A percentile compares a stretch with the other conserved stretches of the same genome.
phyloP scores from a whole-genome alignment of 192 early-diverging fungal genomes.

The Gamsiella multidivaricata region DNA sequence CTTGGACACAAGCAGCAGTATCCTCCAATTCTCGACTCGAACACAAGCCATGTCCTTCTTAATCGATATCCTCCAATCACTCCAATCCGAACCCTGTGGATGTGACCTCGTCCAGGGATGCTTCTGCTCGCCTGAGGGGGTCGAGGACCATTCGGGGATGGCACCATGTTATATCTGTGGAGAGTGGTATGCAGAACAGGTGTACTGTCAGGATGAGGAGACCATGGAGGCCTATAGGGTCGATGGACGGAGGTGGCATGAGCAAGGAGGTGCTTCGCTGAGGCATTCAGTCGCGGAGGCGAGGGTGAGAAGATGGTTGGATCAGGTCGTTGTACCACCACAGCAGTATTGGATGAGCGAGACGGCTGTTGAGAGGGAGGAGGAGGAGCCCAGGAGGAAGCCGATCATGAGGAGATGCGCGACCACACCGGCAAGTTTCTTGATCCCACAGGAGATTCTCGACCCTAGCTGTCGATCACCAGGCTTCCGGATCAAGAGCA shows the following conservation, averaged over 20 bases:
- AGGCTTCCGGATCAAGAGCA: slow-evolving; percentile 40
- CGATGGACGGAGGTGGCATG: slow-evolving; percentile 43
- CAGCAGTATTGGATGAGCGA: too few relatives aligned
- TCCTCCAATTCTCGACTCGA: slow-evolving; percentile 39
- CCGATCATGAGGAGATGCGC: neutral
- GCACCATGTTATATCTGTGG: slow-evolving; percentile 51
- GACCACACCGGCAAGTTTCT: slow-evolving; percentile 12
- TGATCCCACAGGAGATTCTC: slow-evolving; percentile 49
- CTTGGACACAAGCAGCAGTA: neutral
- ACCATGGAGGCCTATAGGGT: slow-evolving; percentile 12
- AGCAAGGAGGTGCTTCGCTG: slow-evolving; percentile 20
- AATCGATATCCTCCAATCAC: slow-evolving; percentile 30
- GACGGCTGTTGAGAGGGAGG: neutral
- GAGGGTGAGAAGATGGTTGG: slow-evolving; percentile 34
- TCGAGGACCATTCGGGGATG: slow-evolving; percentile 36
- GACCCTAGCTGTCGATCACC: slow-evolving; percentile 37
- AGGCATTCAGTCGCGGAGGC: slow-evolving; percentile 34
- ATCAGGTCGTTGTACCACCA: slow-evolving; percentile 30
- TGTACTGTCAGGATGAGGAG: slow-evolving; percentile 7
- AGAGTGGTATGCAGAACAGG: slow-evolving; percentile 48
- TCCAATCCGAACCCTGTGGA: slow-evolving; percentile 38
- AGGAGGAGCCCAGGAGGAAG: neutral
- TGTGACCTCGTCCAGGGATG: slow-evolving; percentile 43
- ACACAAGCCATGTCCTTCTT: slow-evolving; percentile 51
- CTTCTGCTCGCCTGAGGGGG: slow-evolving; percentile 33